These are phyloP conservation scores for Zychaea mexicana DNA, from an alignment of 371 early-diverging fungal genomes.

Conservation along the genomic window DNA sequence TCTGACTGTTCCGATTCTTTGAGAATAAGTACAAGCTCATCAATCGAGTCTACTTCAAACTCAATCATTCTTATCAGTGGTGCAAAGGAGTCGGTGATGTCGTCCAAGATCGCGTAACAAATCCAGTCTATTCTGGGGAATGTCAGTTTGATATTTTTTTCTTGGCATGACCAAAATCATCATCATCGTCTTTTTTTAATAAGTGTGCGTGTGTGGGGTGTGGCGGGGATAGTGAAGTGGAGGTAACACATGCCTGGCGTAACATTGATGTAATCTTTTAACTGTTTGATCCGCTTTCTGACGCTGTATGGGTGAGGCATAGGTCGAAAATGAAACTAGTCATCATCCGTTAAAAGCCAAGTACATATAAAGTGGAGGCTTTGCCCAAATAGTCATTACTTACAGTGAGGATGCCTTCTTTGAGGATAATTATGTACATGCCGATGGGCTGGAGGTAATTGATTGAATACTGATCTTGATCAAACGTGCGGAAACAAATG, in stretches of 20 bases:
- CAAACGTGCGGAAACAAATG: slow-evolving; percentile 81
- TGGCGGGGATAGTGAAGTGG: no score
- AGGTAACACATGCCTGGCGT: slow-evolving; percentile 49
- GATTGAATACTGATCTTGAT: slow-evolving; percentile 65
- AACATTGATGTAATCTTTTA: slow-evolving; percentile 65
- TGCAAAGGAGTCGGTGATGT: slow-evolving; percentile 84
- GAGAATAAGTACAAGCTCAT: slow-evolving; percentile 88
- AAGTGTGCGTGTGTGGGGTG: no score
- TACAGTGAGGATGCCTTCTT: slow-evolving; percentile 82
- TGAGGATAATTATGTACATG: slow-evolving; percentile 84
- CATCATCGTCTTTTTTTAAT: neutral
- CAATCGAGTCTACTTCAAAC: slow-evolving; percentile 88
- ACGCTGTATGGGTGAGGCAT: slow-evolving; percentile 78
- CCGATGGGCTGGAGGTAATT: slow-evolving; percentile 77
- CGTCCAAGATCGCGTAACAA: slow-evolving; percentile 85
- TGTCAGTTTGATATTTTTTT: neutral
- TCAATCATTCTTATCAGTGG: slow-evolving; percentile 81
- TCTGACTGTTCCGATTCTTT: slow-evolving; percentile 87
- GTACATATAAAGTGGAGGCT: neutral
- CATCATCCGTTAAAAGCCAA: neutral
- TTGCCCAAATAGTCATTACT: slow-evolving; percentile 12
- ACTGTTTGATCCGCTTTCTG: slow-evolving; percentile 72
- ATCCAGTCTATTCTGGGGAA: slow-evolving; percentile 74
- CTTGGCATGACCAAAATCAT: neutral
- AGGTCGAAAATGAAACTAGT: slow-evolving; percentile 73